Conservation (phyloP, 768 basidiomycete species). For the Gloeopeniophorella convolvens region DNA sequence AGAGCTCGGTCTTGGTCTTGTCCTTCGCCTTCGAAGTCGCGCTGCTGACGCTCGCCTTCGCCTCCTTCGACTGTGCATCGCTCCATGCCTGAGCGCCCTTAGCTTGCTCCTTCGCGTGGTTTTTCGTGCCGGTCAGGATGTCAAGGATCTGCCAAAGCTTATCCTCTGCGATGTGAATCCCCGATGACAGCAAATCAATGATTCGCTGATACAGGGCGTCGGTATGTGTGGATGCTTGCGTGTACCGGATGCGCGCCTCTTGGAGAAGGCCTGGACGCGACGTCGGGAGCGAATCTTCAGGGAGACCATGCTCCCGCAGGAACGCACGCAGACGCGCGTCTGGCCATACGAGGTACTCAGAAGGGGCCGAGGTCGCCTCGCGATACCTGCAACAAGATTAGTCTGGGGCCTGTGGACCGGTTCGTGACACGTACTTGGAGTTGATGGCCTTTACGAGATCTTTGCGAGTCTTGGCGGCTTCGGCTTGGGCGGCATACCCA, state of each 20-base stretch:
- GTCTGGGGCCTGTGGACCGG: no score
- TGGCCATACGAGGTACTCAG: constrained; percentile 82
- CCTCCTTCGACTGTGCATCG: constrained; percentile 34
- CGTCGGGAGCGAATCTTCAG: constrained; percentile 60
- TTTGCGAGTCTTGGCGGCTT: constrained; percentile 59
- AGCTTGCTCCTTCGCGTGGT: constrained; percentile 24
- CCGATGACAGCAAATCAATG: constrained; percentile 56
- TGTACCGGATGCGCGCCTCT: constrained; percentile 75
- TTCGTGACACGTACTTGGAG: constrained; percentile 54
- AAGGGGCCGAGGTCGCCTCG: constrained; percentile 38
- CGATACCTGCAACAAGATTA: constrained; percentile 41
- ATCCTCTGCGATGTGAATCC: constrained; percentile 72
- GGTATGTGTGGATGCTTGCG: constrained; percentile 52
- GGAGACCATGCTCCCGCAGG: constrained; percentile 68
- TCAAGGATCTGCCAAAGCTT: constrained; percentile 42
- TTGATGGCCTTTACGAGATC: constrained; percentile 69
- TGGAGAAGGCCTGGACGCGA: constrained; percentile 74
- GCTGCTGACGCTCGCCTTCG: constrained; percentile 28
- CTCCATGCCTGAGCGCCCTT: constrained; percentile 29
- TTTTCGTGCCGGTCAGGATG: constrained; percentile 37
- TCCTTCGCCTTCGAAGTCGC: constrained; percentile 37
- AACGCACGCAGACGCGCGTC: constrained; percentile 90
- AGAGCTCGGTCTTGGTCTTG: no score
- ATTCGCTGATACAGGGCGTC: constrained; percentile 56
- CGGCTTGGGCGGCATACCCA: constrained; percentile 44